These are phyloP conservation scores for Neophaeococcomyces aloes DNA, from an alignment of 2,329 filamentous ascomycete species.

Conservation along the genomic window DNA sequence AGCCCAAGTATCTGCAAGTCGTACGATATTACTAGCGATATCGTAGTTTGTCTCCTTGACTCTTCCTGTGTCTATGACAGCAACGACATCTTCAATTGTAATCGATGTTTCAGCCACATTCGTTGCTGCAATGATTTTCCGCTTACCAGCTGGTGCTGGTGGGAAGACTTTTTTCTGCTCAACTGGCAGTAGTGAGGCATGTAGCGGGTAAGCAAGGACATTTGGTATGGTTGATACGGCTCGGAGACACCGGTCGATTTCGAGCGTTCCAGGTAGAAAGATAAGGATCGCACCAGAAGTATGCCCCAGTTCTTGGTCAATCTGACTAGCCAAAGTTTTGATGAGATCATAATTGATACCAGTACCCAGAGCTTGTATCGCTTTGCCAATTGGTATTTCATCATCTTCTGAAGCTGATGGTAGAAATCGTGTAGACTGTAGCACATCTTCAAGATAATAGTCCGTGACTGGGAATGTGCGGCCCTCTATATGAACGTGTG, in stretches of 20 bases:
- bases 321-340: slow-evolving; percentile 64
- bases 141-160: slow-evolving; percentile 61
- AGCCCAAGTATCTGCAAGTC: slow-evolving; percentile 89
- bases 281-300: slow-evolving; percentile 84
- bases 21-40: slow-evolving; percentile 82
- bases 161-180: slow-evolving; percentile 85
- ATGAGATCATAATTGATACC: slow-evolving; percentile 89
- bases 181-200: slow-evolving; percentile 78
- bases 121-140: slow-evolving; percentile 88
- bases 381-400: slow-evolving; percentile 49
- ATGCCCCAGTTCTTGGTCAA: slow-evolving; percentile 64
- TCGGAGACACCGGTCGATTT: slow-evolving; percentile 74
- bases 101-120: slow-evolving; percentile 98
- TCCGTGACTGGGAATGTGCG: slow-evolving; percentile 84
- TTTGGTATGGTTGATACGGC: slow-evolving; percentile 54
- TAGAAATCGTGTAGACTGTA: slow-evolving; percentile 56
- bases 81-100: slow-evolving; percentile 94
- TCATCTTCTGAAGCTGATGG: slow-evolving; percentile 35
- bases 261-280: slow-evolving; percentile 82
- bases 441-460: slow-evolving; percentile 78
- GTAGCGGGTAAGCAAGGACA: slow-evolving; percentile 73
- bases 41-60: slow-evolving; percentile 97
- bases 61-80: slow-evolving; percentile 86
- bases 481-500: slow-evolving; percentile 74
- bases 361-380: slow-evolving; percentile 62